Conservation (phyloP, 192 early-diverging fungal genomes). For the Backusella liffmaniae region DNA sequence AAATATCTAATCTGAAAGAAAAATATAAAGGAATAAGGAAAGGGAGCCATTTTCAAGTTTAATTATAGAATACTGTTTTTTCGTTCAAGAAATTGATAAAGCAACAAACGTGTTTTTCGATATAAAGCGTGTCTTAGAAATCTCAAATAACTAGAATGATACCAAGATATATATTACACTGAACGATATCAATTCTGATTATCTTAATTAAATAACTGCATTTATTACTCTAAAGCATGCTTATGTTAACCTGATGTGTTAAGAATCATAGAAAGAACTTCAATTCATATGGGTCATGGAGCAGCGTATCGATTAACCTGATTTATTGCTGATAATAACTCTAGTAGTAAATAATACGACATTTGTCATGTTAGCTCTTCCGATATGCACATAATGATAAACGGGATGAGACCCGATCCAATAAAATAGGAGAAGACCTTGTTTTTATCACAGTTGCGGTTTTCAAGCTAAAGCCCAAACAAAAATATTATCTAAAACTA, state of each 20-base stretch:
- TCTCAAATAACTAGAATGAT: not conserved
- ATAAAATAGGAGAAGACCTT: not conserved
- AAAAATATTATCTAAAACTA: too few species aligned
- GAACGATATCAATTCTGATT: too few species aligned
- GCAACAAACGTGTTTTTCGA: not conserved
- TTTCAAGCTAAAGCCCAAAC: too few species aligned
- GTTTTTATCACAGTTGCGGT: too few species aligned
- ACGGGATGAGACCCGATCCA: not conserved
- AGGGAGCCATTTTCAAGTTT: not conserved
- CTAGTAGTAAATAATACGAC: not conserved
- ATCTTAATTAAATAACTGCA: too few species aligned
- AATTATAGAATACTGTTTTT: not conserved
- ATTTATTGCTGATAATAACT: not conserved
- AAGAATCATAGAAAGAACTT: too few species aligned
- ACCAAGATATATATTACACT: too few species aligned
- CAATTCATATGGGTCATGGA: not conserved
- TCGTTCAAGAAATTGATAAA: not conserved
- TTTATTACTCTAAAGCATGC: too few species aligned
- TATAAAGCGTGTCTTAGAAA: not conserved
- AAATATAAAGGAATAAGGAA: not conserved
- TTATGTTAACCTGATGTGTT: too few species aligned
- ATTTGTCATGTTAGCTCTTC: not conserved
- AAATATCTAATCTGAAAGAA: not conserved
- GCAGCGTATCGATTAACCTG: not conserved
- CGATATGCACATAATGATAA: not conserved